Evolutionary conservation across 202 grass and related monocot genomes (phyloP).

Genomic region (Hordeum pubiflorum): DNA sequence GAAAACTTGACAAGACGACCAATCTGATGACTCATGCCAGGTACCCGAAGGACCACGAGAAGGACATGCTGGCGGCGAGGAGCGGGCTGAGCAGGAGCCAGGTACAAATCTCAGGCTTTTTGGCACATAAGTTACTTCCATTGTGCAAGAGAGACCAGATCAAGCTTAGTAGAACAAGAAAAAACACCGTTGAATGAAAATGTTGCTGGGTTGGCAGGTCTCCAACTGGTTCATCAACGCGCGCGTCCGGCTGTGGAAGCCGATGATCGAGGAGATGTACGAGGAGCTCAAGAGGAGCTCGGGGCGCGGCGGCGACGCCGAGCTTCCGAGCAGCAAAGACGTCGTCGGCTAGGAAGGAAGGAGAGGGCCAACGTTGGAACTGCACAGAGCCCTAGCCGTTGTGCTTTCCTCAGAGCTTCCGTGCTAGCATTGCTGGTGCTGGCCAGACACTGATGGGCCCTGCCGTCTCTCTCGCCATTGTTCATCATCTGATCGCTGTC

Average conservation of each 20-base stretch:
- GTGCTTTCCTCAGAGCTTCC: not conserved
- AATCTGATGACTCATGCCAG: conserved; percentile 30
- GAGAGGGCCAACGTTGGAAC: not conserved
- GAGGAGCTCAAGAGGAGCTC: conserved; percentile 56
- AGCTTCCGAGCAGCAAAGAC: not conserved
- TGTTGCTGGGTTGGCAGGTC: conserved; percentile 25
- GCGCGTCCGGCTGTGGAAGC: conserved; percentile 63
- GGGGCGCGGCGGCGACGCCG: not conserved
- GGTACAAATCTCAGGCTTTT: conserved; percentile 22
- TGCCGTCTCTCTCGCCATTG: not conserved
- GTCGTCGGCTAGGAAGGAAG: not conserved
- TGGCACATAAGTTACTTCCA: not conserved
- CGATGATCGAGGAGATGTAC: conserved; percentile 84
- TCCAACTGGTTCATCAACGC: conserved; percentile 87
- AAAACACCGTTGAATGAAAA: too few relatives aligned
- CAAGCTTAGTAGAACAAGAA: not conserved
- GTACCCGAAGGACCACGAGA: conserved; percentile 89
- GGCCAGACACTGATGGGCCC: not conserved
- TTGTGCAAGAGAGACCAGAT: not conserved
- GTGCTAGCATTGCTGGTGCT: conserved; percentile 6
- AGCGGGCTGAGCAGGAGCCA: conserved; percentile 84
- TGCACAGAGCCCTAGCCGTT: not conserved
- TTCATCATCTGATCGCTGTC: not conserved
- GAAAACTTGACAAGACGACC: not conserved
- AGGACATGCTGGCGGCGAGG: conserved; percentile 74